phyloP scores from a whole-genome alignment of 768 basidiomycete genomes.

The Zangia roseola region DNA sequence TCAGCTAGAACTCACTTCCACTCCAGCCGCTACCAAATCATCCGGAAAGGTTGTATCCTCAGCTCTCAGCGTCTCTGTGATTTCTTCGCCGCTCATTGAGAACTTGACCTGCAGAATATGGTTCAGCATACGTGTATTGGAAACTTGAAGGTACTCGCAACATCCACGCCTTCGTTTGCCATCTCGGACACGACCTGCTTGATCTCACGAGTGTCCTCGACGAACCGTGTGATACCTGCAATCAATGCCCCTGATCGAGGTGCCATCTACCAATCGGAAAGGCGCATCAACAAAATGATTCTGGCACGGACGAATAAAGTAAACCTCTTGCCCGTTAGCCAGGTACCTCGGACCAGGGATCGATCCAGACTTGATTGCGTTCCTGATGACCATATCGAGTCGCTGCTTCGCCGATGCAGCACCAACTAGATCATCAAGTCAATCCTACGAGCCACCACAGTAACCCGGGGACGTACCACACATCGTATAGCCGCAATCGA shows the following conservation, averaged over 20 bases:
- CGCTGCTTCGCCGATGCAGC: constrained; percentile 36
- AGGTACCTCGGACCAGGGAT: constrained; percentile 37
- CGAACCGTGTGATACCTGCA: constrained; percentile 33
- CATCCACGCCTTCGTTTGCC: constrained; percentile 24
- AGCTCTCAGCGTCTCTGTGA: constrained; percentile 33
- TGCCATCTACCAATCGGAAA: too few species aligned
- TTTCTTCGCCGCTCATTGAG: constrained; percentile 38
- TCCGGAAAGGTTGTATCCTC: constrained; percentile 36
- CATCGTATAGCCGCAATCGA: constrained; percentile 39
- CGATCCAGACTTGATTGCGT: constrained; percentile 33
- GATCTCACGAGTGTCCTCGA: constrained; percentile 31
- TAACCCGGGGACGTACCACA: constrained; percentile 21
- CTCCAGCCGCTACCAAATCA: constrained; percentile 32
- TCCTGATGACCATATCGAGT: constrained; percentile 33
- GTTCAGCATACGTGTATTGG: neutral
- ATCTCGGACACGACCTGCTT: constrained; percentile 18
- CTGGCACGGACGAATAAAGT: constrained; percentile 1
- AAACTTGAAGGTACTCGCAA: constrained; percentile 6
- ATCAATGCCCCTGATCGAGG: constrained; percentile 32
- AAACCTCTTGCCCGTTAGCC: constrained; percentile 35
- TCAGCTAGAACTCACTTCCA: too few species aligned
- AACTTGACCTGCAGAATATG: constrained; percentile 28
- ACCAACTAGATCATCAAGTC: constrained; percentile 22
- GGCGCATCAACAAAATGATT: too few species aligned
- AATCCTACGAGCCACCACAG: neutral